A percentile compares a stretch with the other conserved stretches of the same genome.
Evolutionary conservation across 2,329 filamentous ascomycete genomes (phyloP).

Genomic region (Bipolaris victoriae): DNA sequence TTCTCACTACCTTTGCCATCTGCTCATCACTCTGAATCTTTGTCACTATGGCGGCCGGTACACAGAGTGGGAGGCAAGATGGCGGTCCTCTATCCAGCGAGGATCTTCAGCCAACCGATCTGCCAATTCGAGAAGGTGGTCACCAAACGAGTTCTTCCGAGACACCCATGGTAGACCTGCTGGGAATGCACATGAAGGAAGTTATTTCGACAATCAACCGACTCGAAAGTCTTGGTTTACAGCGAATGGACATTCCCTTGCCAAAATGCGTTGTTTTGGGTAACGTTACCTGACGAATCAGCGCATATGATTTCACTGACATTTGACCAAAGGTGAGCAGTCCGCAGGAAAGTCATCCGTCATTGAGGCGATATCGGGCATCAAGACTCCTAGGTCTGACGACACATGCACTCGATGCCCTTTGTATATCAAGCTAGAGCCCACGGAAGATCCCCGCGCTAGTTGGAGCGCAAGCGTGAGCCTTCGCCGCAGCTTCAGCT

Average conservation of each 20-base stretch:
- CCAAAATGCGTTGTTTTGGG: conserved; percentile 84
- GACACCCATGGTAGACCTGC: conserved; percentile 36
- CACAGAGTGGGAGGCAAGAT: conserved; percentile 2
- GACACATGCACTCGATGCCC: conserved; percentile 83
- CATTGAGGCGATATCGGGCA: conserved; percentile 60
- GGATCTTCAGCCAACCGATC: conserved; percentile 9
- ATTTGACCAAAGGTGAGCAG: conserved; percentile 63
- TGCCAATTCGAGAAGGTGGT: neutral
- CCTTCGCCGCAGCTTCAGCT: conserved; percentile 69
- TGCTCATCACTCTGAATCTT: neutral
- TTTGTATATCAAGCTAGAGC: conserved; percentile 75
- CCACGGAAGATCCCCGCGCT: conserved; percentile 53
- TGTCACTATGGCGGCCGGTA: conserved; percentile 13
- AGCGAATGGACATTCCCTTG: conserved; percentile 68
- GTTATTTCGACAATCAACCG: conserved; percentile 68
- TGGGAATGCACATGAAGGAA: conserved; percentile 68
- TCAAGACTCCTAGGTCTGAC: conserved; percentile 72
- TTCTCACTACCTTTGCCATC: neutral
- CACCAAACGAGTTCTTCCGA: neutral
- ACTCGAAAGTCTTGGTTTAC: conserved; percentile 74
- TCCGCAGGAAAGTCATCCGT: conserved; percentile 78
- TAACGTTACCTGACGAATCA: conserved; percentile 6
- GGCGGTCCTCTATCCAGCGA: conserved; percentile 18
- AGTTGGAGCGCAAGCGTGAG: conserved; percentile 72
- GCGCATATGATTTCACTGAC: neutral